Conservation (phyloP, 2,329 filamentous ascomycete species). For the Kalmusia sp. region DNA sequence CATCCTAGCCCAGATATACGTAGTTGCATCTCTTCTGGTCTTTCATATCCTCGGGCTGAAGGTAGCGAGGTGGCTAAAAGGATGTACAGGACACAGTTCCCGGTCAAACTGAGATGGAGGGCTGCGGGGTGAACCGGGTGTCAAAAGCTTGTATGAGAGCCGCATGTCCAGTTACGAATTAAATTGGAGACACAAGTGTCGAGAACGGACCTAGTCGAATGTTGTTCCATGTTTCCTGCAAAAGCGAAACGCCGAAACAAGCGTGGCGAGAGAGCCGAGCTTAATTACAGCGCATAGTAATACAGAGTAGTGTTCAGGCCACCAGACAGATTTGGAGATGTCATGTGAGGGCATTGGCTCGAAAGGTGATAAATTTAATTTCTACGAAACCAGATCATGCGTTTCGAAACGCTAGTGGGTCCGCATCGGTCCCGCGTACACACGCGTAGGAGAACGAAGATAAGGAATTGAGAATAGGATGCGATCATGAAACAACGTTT, state of each 20-base stretch:
- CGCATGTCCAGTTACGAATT: conserved; percentile 1
- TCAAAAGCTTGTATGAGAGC: conserved; percentile 11
- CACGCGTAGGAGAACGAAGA: not conserved
- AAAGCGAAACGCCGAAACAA: not conserved
- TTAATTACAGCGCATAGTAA: not conserved
- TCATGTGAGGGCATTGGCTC: not conserved
- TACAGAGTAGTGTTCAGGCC: not conserved
- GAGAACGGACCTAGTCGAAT: no score
- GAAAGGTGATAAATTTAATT: not conserved
- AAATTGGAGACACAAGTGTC: not conserved
- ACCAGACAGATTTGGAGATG: not conserved
- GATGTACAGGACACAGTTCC: not conserved
- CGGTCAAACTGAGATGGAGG: not conserved
- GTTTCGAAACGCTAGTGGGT: conserved; percentile 11
- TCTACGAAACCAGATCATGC: conserved; percentile 7
- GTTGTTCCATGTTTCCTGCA: not conserved
- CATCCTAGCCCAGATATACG: conserved; percentile 6
- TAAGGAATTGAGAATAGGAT: no score
- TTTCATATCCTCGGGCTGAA: not conserved
- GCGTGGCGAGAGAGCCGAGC: not conserved
- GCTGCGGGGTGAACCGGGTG: not conserved
- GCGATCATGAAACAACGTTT: no score
- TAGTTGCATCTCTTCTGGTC: not conserved
- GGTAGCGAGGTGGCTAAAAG: conserved; percentile 9
- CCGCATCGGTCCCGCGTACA: no score